Evolutionary conservation across 129 eudicot genomes (phyloP), one percentile per base, ranked within the genome.

Genomic region (Escallonia rubra): DNA sequence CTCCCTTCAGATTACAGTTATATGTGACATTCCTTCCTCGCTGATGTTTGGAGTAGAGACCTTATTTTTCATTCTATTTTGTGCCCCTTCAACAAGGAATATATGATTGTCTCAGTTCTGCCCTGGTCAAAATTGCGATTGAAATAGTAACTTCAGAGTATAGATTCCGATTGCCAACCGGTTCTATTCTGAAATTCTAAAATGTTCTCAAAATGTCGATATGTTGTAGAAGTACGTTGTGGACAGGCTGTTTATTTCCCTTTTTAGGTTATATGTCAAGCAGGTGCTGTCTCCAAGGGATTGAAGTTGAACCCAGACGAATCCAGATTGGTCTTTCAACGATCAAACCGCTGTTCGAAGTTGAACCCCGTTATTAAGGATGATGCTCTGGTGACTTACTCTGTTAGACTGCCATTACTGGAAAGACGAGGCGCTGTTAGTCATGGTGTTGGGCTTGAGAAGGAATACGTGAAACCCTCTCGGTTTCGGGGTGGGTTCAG

Each of bases 261-360:
- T 63, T 80, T 79, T 76, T 72, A 79, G 85, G 85, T 76, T 52
- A 52, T 43, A 57, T 53, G 62, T 56, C 79, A 58, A 72, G 73
- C 67, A 74, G 76, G 72, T 4, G 61, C 71, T 45, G 80, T 70
- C 16, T 72, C 48, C 68, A 65, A 40, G 69, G 62, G 68, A 69
- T 53, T 44, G 54, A 78, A 78, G 54, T 62, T 41, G 16, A 15
- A 44, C 52, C 42, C 59, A 7, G 61, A 68, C 47, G 58, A 64
- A 43, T 60, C 74, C 72, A 68, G 56, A 46, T 13, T 70, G n/a
- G 73, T 65, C 61, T 39, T 58, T 65, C 72, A 65, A 16, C 41
- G 72, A 69, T 73, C 79, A 46, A 76, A 59, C 41, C 39, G 59
- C 66, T 39, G 61, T 57, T 69, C 59, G 74, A 69, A 69, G 54